A percentile compares a stretch with the other conserved stretches of the same genome.
These are phyloP conservation scores for Boletus eberwhitei DNA, from an alignment of 768 basidiomycete genomes.

Conservation along the genomic window DNA sequence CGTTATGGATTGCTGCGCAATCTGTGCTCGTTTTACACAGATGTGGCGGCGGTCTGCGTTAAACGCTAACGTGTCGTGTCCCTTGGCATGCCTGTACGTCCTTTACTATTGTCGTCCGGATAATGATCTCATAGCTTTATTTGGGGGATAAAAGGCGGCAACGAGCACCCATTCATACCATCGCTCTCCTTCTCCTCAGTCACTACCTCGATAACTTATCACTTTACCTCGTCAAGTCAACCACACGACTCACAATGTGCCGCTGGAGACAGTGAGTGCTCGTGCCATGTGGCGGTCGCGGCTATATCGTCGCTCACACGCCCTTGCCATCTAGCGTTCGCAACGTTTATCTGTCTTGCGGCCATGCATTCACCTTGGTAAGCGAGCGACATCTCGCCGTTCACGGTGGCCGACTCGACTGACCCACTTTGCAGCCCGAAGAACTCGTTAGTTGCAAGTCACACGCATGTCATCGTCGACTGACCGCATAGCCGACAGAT, in stretches of 20 bases:
- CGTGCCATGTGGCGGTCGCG: neutral
- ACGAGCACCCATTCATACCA: conserved; percentile 10
- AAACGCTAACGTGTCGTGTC: conserved; percentile 21
- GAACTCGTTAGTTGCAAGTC: conserved; percentile 28
- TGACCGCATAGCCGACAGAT: conserved; percentile 36
- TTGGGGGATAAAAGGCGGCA: conserved; percentile 27
- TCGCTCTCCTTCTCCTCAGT: conserved; percentile 1
- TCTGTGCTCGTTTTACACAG: conserved; percentile 28
- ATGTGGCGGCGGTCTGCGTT: conserved; percentile 21
- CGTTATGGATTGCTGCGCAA: conserved; percentile 25
- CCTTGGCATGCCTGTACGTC: conserved; percentile 20
- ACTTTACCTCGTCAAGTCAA: neutral
- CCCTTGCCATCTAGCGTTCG: conserved; percentile 35
- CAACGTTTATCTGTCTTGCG: conserved; percentile 47
- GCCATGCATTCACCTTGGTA: conserved; percentile 45
- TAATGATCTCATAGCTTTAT: conserved; percentile 26
- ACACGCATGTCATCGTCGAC: neutral
- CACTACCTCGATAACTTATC: conserved; percentile 4
- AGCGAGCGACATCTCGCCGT: conserved; percentile 7
- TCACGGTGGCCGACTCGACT: conserved; percentile 5
- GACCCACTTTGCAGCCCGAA: conserved; percentile 32
- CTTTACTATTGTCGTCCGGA: conserved; percentile 13
- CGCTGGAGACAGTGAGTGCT: conserved; percentile 50
- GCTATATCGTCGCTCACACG: neutral
- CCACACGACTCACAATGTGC: conserved; percentile 41